A percentile compares a stretch with the other conserved stretches of the same genome.
These are phyloP conservation scores for Sporothrix dimorphospora DNA, from an alignment of 2,329 filamentous ascomycete genomes.

Conservation along the genomic window DNA sequence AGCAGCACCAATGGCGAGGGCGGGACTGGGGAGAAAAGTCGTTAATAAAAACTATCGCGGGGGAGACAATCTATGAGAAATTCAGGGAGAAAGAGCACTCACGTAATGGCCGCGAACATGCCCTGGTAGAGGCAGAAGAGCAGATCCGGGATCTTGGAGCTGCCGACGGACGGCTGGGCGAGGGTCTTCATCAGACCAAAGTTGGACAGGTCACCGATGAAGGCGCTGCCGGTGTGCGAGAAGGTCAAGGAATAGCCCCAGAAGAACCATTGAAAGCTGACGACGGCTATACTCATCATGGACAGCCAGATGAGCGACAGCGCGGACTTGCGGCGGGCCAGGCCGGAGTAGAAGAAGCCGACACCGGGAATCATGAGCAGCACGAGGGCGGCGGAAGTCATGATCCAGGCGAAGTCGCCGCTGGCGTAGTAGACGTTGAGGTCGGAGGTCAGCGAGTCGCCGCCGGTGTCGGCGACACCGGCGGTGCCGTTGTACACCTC, in stretches of 20 bases:
- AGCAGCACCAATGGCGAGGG: constrained; percentile 56
- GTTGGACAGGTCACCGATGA: constrained; percentile 79
- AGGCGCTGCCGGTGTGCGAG: constrained; percentile 75
- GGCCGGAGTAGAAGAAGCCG: constrained; percentile 92
- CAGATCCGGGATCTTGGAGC: constrained; percentile 73
- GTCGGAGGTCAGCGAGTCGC: constrained; percentile 64
- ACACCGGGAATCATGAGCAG: constrained; percentile 92
- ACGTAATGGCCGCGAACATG: constrained; percentile 91
- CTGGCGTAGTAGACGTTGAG: constrained; percentile 82
- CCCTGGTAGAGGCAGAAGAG: constrained; percentile 85
- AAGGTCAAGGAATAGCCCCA: constrained; percentile 90
- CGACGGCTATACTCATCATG: constrained; percentile 76
- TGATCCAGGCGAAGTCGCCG: constrained; percentile 83
- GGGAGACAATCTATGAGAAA: no score
- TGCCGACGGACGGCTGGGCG: constrained; percentile 74
- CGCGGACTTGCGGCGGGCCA: constrained; percentile 86
- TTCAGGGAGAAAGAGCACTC: constrained; percentile 45
- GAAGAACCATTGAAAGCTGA: constrained; percentile 94
- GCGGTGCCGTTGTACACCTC: constrained; percentile 54
- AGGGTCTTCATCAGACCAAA: constrained; percentile 80
- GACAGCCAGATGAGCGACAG: constrained; percentile 84
- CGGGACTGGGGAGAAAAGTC: constrained; percentile 27
- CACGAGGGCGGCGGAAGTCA: constrained; percentile 79
- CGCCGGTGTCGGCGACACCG: constrained; percentile 51
- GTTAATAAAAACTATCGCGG: background rate